Percentiles rank a stretch among this genome's conserved stretches.
Conservation (phyloP, 2,329 filamentous ascomycete genomes). For the Plenodomus lindquistii region DNA sequence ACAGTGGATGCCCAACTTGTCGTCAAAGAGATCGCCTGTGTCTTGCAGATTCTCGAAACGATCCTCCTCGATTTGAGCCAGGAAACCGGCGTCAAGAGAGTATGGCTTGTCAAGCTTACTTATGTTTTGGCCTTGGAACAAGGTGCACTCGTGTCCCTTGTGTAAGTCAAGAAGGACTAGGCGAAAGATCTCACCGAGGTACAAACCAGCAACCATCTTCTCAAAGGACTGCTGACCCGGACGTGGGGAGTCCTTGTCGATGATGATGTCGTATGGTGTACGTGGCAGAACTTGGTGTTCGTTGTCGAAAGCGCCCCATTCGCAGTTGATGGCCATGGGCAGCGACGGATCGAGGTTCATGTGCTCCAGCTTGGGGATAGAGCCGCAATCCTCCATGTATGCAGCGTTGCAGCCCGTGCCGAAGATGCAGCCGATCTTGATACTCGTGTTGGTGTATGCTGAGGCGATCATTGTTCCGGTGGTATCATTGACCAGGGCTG, state of each 20-base stretch:
- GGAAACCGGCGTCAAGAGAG: constrained; percentile 88
- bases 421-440: constrained; percentile 97
- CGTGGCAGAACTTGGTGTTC: constrained; percentile 86
- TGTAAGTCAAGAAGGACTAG: constrained; percentile 83
- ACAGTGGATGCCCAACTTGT: constrained; percentile 71
- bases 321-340: constrained; percentile 96
- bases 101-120: constrained; percentile 82
- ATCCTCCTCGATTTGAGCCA: constrained; percentile 91
- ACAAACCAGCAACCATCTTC: constrained; percentile 96
- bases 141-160: constrained; percentile 62
- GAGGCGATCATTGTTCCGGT: constrained; percentile 96
- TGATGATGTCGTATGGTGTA: constrained; percentile 82
- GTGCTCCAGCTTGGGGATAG: constrained; percentile 90
- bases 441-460: constrained; percentile 89
- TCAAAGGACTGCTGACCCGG: constrained; percentile 95
- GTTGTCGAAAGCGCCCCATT: constrained; percentile 97
- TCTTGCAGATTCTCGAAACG: constrained; percentile 94
- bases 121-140: constrained; percentile 86
- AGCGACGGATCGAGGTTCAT: constrained; percentile 83
- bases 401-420: constrained; percentile 97
- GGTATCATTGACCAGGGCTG: constrained; percentile 95
- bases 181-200: constrained; percentile 93
- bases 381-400: constrained; percentile 93
- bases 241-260: constrained; percentile 89
- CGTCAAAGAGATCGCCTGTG: constrained; percentile 79